Evolutionary conservation across 192 early-diverging fungal genomes (phyloP), one percentile per base, ranked within the genome.

Genomic region (Coemansia sp.): DNA sequence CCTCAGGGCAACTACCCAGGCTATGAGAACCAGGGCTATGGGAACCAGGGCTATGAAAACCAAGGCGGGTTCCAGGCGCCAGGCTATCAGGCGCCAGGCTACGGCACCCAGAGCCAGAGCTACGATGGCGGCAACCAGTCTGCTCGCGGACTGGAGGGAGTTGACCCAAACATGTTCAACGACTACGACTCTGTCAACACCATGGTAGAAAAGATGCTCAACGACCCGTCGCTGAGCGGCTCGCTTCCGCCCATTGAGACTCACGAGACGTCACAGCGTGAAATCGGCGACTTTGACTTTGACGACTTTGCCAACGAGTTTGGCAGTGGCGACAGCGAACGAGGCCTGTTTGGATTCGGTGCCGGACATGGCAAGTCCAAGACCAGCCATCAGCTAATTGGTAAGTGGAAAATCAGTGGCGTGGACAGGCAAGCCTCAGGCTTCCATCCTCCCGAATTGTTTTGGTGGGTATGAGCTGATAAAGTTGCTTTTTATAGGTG

Each of bases 351-450:
- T 53, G 51, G 72, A 59, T 66, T 66, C 45, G 51, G 53, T 43
- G 38, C 35, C 41, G 72, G 65, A 56, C 31, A 52, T 11, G 75
- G 75, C 37, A 35, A 78, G 65, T 71, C 75, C 16, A 70, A 70
- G 53, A 70, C 26, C 6, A 61, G 57, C 53, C 75, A 78, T 46
- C 75, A 78, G 64, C 64, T 78, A 47, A 53, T 78, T 56, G 75
- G 75, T 78, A 78, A 68, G 75, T 78, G 39, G 23, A 26, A 26
- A 26, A 26, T 26, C 23, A 26, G 23, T 26, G 23, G 23, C 23
- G 23, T 26, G 23, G 23, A 26, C 23, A 26, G 23, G 23, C 1
- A 26, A 26, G 23, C 23, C 23, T 1, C 23, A 26, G 23, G 23
- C 23, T 26, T 26, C 23, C 23, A 26, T 26, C 23, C 23, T 26